These are phyloP conservation scores for Avena atlantica DNA, from an alignment of 176 grass and related monocot species.

Conservation along the genomic window DNA sequence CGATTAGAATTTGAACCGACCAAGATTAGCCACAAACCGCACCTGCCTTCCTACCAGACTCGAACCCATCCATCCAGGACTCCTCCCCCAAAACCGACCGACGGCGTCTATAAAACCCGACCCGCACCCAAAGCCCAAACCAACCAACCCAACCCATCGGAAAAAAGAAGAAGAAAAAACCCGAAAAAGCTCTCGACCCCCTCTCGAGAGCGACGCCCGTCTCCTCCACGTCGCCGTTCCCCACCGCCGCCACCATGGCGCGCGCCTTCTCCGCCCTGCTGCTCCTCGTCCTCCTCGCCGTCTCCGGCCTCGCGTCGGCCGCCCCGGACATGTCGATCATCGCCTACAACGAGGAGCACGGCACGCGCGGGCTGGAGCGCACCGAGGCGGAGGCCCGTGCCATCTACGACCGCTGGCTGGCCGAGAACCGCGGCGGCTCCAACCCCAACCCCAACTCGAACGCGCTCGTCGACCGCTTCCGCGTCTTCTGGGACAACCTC, in stretches of 20 bases:
- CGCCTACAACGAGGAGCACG: slow-evolving; percentile 61
- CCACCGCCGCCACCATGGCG: slow-evolving; percentile 40
- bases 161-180: neutral
- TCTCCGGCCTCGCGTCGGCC: neutral
- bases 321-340: slow-evolving; percentile 76
- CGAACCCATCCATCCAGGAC: neutral
- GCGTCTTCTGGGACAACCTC: slow-evolving; percentile 83
- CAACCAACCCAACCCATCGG: neutral
- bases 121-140: neutral
- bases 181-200: neutral
- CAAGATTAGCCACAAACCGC: neutral
- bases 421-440: slow-evolving; percentile 40
- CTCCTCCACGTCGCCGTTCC: slow-evolving; percentile 7
- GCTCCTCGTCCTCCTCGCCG: slow-evolving; percentile 12
- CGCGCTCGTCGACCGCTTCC: slow-evolving; percentile 73
- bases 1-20: neutral
- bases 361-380: slow-evolving; percentile 52
- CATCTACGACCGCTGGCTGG: slow-evolving; percentile 74
- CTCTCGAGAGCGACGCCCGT: slow-evolving; percentile 44
- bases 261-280: neutral
- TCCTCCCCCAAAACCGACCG: neutral
- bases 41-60: neutral
- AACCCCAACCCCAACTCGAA: slow-evolving; percentile 10
- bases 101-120: slow-evolving; percentile 44
- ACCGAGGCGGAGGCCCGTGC: slow-evolving; percentile 57